Evolutionary conservation across 148 eudicot genomes (phyloP).

Genomic region (Dianthus caryophyllus): DNA sequence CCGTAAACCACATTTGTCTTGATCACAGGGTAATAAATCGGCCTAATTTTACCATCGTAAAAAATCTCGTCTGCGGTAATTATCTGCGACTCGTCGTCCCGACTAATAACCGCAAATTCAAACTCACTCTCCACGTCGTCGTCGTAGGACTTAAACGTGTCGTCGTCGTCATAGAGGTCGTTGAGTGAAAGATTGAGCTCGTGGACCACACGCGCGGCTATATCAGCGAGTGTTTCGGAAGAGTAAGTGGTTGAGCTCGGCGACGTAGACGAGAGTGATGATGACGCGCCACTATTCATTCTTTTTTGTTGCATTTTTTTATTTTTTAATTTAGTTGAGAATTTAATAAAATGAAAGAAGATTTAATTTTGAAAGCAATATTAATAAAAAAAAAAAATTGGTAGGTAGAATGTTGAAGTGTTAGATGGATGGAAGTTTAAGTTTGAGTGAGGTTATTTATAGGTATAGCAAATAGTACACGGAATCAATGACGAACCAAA

Average conservation of each 20-base stretch:
- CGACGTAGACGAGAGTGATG: conserved; percentile 15
- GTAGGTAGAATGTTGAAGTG: background rate
- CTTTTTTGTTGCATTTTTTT: conserved; percentile 1
- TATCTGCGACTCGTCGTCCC: conserved; percentile 23
- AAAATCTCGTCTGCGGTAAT: conserved; percentile 45
- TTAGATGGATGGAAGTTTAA: background rate
- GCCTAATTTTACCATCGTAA: conserved; percentile 41
- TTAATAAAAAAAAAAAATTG: too few species aligned
- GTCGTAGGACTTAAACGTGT: background rate
- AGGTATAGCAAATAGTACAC: background rate
- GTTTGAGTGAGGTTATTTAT: background rate
- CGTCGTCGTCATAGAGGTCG: conserved; percentile 20
- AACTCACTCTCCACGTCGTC: conserved; percentile 28
- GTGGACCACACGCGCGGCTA: conserved; percentile 42
- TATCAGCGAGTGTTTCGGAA: conserved; percentile 30
- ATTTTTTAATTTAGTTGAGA: background rate
- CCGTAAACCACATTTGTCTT: conserved; percentile 33
- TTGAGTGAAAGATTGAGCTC: conserved; percentile 28
- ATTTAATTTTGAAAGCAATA: too few species aligned
- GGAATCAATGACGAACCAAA: conserved; percentile 21
- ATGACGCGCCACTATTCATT: conserved; percentile 11
- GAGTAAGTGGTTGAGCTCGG: conserved; percentile 38
- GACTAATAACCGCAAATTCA: conserved; percentile 28
- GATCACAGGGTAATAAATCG: conserved; percentile 46
- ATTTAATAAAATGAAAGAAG: too few species aligned